phyloP scores from a whole-genome alignment of 352 stramenopile genomes.

The Nothophytophthora sp. region DNA sequence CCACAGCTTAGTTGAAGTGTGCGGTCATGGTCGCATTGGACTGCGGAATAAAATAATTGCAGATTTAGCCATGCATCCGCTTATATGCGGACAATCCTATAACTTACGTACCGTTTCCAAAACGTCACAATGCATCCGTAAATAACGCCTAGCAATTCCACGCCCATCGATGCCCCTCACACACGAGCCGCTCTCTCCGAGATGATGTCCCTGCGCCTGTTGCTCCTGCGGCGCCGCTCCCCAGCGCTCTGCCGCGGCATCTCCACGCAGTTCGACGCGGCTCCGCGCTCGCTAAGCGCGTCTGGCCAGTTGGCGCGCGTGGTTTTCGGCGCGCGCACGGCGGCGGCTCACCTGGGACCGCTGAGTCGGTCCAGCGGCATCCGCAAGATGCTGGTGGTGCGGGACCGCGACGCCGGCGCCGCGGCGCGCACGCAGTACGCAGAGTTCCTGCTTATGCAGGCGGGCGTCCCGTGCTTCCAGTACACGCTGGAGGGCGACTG shows the following conservation, averaged over 20 bases:
- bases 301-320: slow-evolving; percentile 44
- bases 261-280: slow-evolving; percentile 42
- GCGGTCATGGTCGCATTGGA: too few relatives aligned
- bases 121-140: too few relatives aligned
- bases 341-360: slow-evolving; percentile 34
- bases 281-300: slow-evolving; percentile 35
- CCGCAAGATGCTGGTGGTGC: slow-evolving; percentile 71
- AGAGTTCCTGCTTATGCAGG: slow-evolving; percentile 75
- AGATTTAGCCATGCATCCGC: too few relatives aligned
- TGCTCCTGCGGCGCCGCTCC: not conserved
- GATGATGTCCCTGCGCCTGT: slow-evolving; percentile 10
- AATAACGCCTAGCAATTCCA: too few relatives aligned
- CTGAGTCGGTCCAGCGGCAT: slow-evolving; percentile 44
- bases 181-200: not conserved
- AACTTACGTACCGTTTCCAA: too few relatives aligned
- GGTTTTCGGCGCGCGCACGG: slow-evolving; percentile 51
- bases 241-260: slow-evolving; percentile 12
- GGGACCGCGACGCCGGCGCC: slow-evolving; percentile 55
- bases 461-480: slow-evolving; percentile 71
- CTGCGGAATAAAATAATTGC: too few relatives aligned
- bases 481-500: slow-evolving; percentile 74
- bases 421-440: slow-evolving; percentile 61
- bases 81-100: too few relatives aligned
- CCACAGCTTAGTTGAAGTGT: too few relatives aligned
- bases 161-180: too few relatives aligned